Evolutionary conservation across 768 basidiomycete genomes (phyloP).

Genomic region (Myochromella boudieri): DNA sequence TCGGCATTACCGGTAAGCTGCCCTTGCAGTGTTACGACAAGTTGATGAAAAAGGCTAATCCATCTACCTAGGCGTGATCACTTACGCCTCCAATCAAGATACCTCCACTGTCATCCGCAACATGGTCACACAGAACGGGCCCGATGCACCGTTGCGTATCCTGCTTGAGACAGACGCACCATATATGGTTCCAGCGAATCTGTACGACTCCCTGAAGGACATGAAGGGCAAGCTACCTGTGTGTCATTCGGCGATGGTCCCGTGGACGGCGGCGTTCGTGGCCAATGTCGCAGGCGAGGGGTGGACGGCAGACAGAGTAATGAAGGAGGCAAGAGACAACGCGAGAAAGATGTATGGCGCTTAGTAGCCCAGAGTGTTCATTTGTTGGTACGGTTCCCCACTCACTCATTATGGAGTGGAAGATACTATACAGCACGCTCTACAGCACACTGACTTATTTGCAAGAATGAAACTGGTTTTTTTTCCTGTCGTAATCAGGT

Average conservation of each 20-base stretch:
- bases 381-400: no score
- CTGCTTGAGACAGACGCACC: conserved; percentile 87
- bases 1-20: conserved; percentile 71
- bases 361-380: conserved; percentile 11
- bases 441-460: no score
- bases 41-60: background rate
- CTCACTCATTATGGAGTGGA: no score
- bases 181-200: conserved; percentile 79
- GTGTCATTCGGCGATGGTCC: conserved; percentile 80
- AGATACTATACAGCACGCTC: no score
- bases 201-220: conserved; percentile 56
- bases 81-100: conserved; percentile 73
- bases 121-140: conserved; percentile 35
- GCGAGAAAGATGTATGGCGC: conserved; percentile 62
- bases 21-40: background rate
- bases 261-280: conserved; percentile 81
- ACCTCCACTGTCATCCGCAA: conserved; percentile 67
- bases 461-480: no score
- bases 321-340: conserved; percentile 64
- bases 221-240: conserved; percentile 65
- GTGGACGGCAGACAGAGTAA: conserved; percentile 57
- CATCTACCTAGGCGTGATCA: conserved; percentile 65
- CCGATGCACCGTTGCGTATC: conserved; percentile 39
- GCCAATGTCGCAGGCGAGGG: conserved; percentile 43
- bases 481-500: no score